Conservation (phyloP, 2,329 filamentous ascomycete genomes). For the Phyllosticta capitalensis region DNA sequence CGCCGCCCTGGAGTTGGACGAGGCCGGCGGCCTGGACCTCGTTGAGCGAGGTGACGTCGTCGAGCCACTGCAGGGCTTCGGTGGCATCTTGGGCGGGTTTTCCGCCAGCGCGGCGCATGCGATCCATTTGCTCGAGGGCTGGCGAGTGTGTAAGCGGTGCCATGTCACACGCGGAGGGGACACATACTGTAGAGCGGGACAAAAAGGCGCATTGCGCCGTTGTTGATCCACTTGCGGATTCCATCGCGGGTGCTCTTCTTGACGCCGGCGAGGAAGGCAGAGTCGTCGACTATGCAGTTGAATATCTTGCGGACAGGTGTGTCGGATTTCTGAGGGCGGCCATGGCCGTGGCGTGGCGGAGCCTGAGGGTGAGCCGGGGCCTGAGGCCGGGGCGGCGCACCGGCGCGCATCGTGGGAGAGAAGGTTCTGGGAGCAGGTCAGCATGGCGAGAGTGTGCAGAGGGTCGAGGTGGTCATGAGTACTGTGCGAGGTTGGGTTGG, state of each 20-base stretch:
- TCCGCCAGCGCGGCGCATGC: constrained; percentile 32
- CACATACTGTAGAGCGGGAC: constrained; percentile 42
- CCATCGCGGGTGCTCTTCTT: constrained; percentile 44
- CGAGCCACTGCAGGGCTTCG: constrained; percentile 42
- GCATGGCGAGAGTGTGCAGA: neutral
- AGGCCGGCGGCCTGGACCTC: constrained; percentile 23
- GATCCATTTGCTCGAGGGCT: constrained; percentile 39
- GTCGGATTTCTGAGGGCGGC: constrained; percentile 7
- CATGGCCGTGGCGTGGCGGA: neutral
- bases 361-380: neutral
- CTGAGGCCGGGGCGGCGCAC: constrained; percentile 9
- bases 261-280: constrained; percentile 40
- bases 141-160: constrained; percentile 16
- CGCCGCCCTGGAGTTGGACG: constrained; percentile 39
- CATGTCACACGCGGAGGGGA: constrained; percentile 1
- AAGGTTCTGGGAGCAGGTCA: neutral
- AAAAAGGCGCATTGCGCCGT: constrained; percentile 41
- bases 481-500: neutral
- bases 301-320: constrained; percentile 36
- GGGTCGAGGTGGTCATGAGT: neutral
- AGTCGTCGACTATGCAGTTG: constrained; percentile 46
- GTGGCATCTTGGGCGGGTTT: constrained; percentile 36
- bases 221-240: constrained; percentile 42
- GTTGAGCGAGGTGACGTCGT: constrained; percentile 40
- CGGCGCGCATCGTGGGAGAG: constrained; percentile 3